Base-by-base conservation (phyloP, 768 basidiomycete species). In the Amanita phalloides region DNA sequence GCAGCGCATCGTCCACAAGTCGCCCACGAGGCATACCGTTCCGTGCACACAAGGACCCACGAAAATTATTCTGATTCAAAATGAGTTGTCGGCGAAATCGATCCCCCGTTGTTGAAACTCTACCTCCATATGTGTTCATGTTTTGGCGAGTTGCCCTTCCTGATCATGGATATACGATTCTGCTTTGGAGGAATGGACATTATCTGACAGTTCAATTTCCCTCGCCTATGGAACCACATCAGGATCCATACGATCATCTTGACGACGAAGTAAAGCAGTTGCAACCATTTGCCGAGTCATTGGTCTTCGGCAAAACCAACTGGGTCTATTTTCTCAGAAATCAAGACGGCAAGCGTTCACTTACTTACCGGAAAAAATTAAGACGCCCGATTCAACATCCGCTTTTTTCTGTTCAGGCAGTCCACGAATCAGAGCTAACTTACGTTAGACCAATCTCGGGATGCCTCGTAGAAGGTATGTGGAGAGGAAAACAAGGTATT, bases 401-500 rank as follows among this genome's bases (percentile, higher is more conserved):
- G 14, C 60, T 61, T 20, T 63, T 61, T 20, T 73, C 69, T 68
- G 67, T 65, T 1, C 64, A 63, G 30, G 54, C 62, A 3, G 66
- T 74, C 17, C 60, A 64, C 17, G 69, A 70, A 45, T 59, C 58
- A 8, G 72, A 74, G 20, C 58, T 75, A 10, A 51, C 60, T 10
- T 66, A 67, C 44, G 66, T 65, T 0, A 64, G 64, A n/a, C 71
- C 66, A 48, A 57, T 61, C 14, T 36, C 37, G 41, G 58, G 54
- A 14, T 56, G 61, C 32, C 61, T 66, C 17, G 59, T 68, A 43
- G 56, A 64, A 20, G 72, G 69, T 1, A 58, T 66, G 28, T 74
- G 71, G 69, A 64, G 66, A 26, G 69, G 66, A 8, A 64, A 60
- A 52, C 63, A 66, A 62, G 69, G 68, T 41, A 5, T 30, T 33